These are phyloP conservation scores for Circinella minor DNA, from an alignment of 371 early-diverging fungal genomes.

Conservation along the genomic window DNA sequence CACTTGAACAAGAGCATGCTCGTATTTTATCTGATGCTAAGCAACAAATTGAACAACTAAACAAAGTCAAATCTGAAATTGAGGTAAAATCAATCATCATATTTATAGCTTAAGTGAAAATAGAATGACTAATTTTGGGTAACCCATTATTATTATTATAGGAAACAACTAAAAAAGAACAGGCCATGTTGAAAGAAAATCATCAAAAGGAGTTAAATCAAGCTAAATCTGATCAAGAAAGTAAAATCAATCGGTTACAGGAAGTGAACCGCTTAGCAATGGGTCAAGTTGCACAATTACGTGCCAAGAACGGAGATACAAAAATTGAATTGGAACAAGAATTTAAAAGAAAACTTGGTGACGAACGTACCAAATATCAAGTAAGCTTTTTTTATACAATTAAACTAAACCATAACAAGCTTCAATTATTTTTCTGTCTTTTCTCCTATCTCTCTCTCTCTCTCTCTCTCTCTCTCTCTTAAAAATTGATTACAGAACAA, in stretches of 20 bases:
- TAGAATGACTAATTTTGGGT: too few relatives aligned
- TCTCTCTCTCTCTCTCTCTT: too few relatives aligned
- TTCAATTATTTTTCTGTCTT: too few relatives aligned
- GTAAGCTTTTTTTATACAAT: constrained; percentile 7
- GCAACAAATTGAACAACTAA: neutral
- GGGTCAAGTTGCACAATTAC: constrained; percentile 1
- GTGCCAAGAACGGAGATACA: constrained; percentile 13
- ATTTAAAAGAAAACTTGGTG: constrained; percentile 11
- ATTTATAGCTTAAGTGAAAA: too few relatives aligned
- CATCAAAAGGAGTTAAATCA: constrained; percentile 5
- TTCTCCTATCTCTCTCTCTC: too few relatives aligned
- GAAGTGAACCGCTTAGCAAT: constrained; percentile 12
- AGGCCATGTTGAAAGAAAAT: neutral
- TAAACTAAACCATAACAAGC: too few relatives aligned
- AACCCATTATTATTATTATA: neutral
- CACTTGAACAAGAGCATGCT: constrained; percentile 12
- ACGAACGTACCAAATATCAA: constrained; percentile 13
- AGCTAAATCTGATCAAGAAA: neutral
- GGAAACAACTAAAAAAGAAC: neutral
- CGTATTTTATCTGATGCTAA: constrained; percentile 3
- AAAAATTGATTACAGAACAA: too few relatives aligned
- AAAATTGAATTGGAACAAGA: constrained; percentile 15
- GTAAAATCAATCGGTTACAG: neutral
- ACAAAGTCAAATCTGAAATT: neutral
- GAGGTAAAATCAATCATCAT: neutral